Conservation (phyloP, 257 asterid genomes). For the Penstemon davidsonii region DNA sequence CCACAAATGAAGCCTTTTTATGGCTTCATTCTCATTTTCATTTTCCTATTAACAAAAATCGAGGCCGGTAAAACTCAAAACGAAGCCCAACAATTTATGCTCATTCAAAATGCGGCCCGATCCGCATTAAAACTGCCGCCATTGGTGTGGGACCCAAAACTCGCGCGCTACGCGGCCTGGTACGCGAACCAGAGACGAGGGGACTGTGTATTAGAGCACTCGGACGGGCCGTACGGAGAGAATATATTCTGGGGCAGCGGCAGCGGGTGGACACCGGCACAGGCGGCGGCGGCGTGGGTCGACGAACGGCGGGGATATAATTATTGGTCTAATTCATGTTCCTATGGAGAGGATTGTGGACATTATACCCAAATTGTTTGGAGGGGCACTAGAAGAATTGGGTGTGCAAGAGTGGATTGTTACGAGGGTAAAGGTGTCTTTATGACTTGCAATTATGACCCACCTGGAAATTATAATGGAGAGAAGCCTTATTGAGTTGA, state of each 20-base stretch:
- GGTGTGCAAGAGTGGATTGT: slow-evolving; percentile 42
- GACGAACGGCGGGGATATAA: slow-evolving; percentile 26
- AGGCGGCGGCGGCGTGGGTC: slow-evolving; percentile 31
- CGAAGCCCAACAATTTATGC: slow-evolving; percentile 19
- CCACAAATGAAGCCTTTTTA: slow-evolving; percentile 19
- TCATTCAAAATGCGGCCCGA: slow-evolving; percentile 31
- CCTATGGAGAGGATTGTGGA: slow-evolving; percentile 32
- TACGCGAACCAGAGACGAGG: slow-evolving; percentile 26
- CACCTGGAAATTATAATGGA: slow-evolving; percentile 38
- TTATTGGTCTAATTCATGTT: slow-evolving; percentile 32
- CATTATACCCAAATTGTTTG: slow-evolving; percentile 48
- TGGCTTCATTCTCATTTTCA: not conserved
- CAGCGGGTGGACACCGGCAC: slow-evolving; percentile 23
- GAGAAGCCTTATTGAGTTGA: slow-evolving; percentile 32
- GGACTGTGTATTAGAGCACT: slow-evolving; percentile 30
- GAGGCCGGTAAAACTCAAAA: not conserved
- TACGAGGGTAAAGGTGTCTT: slow-evolving; percentile 32
- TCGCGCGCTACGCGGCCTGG: slow-evolving; percentile 21
- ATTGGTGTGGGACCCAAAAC: slow-evolving; percentile 20
- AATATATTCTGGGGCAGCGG: slow-evolving; percentile 37
- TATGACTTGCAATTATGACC: slow-evolving; percentile 41
- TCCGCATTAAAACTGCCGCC: slow-evolving; percentile 24
- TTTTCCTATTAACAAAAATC: slow-evolving; percentile 5
- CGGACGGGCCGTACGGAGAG: slow-evolving; percentile 32
- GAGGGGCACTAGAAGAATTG: slow-evolving; percentile 32